Percentiles rank a stretch among this genome's conserved stretches.
Evolutionary conservation across 768 basidiomycete species (phyloP).

Genomic region (Pisolithus sp.): DNA sequence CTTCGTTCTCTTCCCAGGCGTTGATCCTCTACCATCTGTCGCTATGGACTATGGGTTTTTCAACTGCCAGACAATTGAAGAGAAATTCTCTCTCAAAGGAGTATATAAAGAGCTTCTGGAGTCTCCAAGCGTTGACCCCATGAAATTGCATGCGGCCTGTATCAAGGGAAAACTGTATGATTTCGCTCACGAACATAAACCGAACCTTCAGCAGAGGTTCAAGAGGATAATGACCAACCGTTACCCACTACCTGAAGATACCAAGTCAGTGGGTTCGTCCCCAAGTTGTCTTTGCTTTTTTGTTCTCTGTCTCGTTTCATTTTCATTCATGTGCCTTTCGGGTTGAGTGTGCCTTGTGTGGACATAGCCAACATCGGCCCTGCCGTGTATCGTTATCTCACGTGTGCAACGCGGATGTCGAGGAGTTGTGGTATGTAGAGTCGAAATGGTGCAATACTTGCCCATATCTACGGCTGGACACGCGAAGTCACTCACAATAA

Average conservation of each 20-base stretch:
- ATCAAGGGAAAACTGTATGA: slow-evolving; percentile 26
- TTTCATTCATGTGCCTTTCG: too few relatives aligned
- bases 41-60: slow-evolving; percentile 31
- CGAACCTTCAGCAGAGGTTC: slow-evolving; percentile 16
- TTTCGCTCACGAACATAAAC: slow-evolving; percentile 16
- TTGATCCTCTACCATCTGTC: slow-evolving; percentile 8
- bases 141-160: slow-evolving; percentile 30
- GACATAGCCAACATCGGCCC: too few relatives aligned
- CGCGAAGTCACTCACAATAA: background rate
- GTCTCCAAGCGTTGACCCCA: slow-evolving; percentile 16
- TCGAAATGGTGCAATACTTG: background rate
- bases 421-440: too few relatives aligned
- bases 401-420: too few relatives aligned
- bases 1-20: slow-evolving; percentile 12
- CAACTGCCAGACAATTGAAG: slow-evolving; percentile 25
- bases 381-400: too few relatives aligned
- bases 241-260: slow-evolving; percentile 11
- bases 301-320: too few relatives aligned
- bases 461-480: background rate
- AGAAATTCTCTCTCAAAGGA: slow-evolving; percentile 21
- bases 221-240: slow-evolving; percentile 24
- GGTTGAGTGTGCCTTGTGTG: too few relatives aligned
- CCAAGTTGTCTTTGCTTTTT: too few relatives aligned
- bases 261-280: background rate
- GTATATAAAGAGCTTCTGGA: slow-evolving; percentile 27